Conservation (phyloP, 192 early-diverging fungal genomes). For the Kickxella alabastrina region DNA sequence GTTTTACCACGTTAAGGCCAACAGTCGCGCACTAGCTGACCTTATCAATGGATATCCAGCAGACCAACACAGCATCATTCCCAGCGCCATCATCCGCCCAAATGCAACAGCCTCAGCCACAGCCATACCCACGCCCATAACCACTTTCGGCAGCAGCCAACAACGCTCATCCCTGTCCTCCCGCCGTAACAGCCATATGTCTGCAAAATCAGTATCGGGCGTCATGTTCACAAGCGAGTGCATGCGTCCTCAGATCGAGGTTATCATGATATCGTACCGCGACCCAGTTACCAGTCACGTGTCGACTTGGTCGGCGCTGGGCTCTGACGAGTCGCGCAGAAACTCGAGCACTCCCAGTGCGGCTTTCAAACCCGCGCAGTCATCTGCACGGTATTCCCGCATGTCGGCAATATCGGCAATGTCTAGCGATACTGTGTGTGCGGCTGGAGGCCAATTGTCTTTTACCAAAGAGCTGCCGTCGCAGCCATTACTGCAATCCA, state of each 20-base stretch:
- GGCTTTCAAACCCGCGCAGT: neutral
- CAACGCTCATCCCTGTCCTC: neutral
- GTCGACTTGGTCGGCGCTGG: slow-evolving; percentile 31
- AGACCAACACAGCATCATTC: slow-evolving; percentile 18
- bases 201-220: slow-evolving; percentile 22
- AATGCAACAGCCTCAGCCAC: neutral
- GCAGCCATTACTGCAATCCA: neutral
- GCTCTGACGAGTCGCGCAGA: neutral
- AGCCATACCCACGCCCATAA: neutral
- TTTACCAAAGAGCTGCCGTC: neutral
- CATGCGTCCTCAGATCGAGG: slow-evolving; percentile 27
- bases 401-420: slow-evolving; percentile 41
- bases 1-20: slow-evolving; percentile 28
- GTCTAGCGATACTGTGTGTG: slow-evolving; percentile 44
- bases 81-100: slow-evolving; percentile 13
- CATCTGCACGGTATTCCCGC: slow-evolving; percentile 16
- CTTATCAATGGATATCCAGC: slow-evolving; percentile 4
- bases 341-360: neutral
- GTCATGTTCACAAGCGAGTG: slow-evolving; percentile 16
- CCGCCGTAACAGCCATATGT: slow-evolving; percentile 16
- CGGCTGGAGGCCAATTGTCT: neutral
- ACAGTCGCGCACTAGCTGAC: slow-evolving; percentile 4
- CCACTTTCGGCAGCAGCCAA: neutral
- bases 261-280: slow-evolving; percentile 36
- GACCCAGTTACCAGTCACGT: slow-evolving; percentile 30